Evolutionary conservation across 192 early-diverging fungal genomes (phyloP).

Genomic region (Coemansia sp.): DNA sequence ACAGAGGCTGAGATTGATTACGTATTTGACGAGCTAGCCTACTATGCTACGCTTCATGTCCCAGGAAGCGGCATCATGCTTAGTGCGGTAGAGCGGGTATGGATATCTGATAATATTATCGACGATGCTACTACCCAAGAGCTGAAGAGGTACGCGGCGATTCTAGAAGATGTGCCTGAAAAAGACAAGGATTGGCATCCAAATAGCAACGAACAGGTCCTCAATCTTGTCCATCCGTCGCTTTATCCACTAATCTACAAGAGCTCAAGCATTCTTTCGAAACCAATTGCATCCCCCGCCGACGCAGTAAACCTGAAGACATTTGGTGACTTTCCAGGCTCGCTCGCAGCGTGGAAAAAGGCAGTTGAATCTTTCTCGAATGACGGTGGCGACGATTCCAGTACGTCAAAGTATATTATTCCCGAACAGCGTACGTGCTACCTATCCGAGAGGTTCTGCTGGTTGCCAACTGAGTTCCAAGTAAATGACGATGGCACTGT

Average conservation of each 20-base stretch:
- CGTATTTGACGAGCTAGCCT: conserved; percentile 51
- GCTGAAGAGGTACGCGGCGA: conserved; percentile 25
- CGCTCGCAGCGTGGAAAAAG: conserved; percentile 14
- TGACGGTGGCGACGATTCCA: not conserved
- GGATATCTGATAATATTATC: conserved; percentile 39
- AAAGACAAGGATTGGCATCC: conserved; percentile 51
- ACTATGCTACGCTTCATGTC: conserved; percentile 26
- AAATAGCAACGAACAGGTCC: conserved; percentile 51
- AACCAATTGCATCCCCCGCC: conserved; percentile 26
- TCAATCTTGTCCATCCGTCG: conserved; percentile 58
- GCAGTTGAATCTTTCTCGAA: not conserved
- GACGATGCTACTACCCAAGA: conserved; percentile 16
- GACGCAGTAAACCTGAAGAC: conserved; percentile 25
- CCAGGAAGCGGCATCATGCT: conserved; percentile 21
- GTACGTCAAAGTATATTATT: not conserved
- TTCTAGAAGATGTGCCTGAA: conserved; percentile 41
- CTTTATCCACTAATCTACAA: conserved; percentile 53
- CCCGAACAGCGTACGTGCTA: not conserved
- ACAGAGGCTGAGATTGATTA: conserved; percentile 50
- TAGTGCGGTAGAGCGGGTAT: conserved; percentile 39
- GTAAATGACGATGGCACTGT: conserved; percentile 55
- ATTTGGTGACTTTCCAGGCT: conserved; percentile 32
- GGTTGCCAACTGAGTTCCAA: conserved; percentile 68
- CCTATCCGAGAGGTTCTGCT: conserved; percentile 34
- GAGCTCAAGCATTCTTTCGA: conserved; percentile 12